Evolutionary conservation across 257 asterid genomes (phyloP), one percentile per base, ranked within the genome.

Genomic region (Paraleonurus japonicus): DNA sequence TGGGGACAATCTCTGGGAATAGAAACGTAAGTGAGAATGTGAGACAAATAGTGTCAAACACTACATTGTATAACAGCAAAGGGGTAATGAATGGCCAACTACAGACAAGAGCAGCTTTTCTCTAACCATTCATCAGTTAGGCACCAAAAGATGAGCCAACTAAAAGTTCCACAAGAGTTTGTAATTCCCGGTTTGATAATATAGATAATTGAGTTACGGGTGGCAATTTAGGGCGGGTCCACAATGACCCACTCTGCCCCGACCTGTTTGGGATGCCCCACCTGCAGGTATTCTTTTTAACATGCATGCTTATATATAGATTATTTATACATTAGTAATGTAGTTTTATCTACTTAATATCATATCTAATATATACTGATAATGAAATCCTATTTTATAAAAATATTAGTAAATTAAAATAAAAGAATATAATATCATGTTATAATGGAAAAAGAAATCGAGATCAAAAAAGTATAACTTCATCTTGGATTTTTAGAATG

Each of bases 1-100:
- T 57, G 89, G 87, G 15, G 99, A 88, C 82, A 94, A 77, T 73
- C 95, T 89, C 99, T 94, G 95, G 80, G 76, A 47, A 80, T 72
- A 54, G 71, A 78, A 70, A 48, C 62, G 16, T 23, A 69, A 61
- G 73, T 47, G 22, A 63, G 45, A 67, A 47, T 47, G 9, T 47
- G 20, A n/a, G 54, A 16, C 45, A 67, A 37, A 51, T 15, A 27
- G 17, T 8, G 32, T 45, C 43, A 20, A 60, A 39, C 16, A 59
- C 20, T 12, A 32, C 65, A 50, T 63, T 23, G n/a, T 50, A 54
- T 13, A 35, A 30, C 27, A 22, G 15, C 8, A 15, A 57, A 50
- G 22, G 50, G 58, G 15, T 22, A 33, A 9, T n/a, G 45, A 74
- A 24, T 32, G 47, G 28, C 23, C 68, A 47, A 43, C 53, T 20